phyloP scores from a whole-genome alignment of 2,329 filamentous ascomycete species.

The Claviceps pazoutovae region DNA sequence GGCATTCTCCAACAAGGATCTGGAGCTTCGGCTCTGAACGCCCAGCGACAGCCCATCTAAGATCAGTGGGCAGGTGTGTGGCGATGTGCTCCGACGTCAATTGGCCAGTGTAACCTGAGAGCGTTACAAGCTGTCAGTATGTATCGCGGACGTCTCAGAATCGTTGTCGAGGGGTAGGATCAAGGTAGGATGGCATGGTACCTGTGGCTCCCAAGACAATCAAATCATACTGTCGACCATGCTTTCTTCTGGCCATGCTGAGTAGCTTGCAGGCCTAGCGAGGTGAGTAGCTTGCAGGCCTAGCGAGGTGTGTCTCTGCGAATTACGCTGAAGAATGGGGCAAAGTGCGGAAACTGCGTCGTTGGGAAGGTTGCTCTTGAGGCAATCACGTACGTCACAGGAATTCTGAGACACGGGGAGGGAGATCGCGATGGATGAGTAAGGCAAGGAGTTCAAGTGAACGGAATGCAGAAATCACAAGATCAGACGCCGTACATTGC shows the following conservation, averaged over 20 bases:
- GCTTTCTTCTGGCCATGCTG: conserved; percentile 33
- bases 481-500: too few species aligned
- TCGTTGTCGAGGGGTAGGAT: conserved; percentile 6
- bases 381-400: neutral
- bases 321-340: neutral
- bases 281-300: neutral
- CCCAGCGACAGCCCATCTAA: conserved; percentile 82
- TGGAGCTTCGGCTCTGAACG: conserved; percentile 67
- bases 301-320: neutral
- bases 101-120: conserved; percentile 66
- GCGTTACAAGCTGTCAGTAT: neutral
- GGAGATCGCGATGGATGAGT: too few species aligned
- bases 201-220: conserved; percentile 45
- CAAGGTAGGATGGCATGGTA: conserved; percentile 12
- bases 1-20: conserved; percentile 51
- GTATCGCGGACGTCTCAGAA: neutral
- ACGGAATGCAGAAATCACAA: too few species aligned
- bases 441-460: too few species aligned
- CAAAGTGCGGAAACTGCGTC: neutral
- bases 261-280: neutral
- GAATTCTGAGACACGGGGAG: neutral
- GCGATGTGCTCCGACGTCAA: conserved; percentile 64
- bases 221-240: conserved; percentile 41
- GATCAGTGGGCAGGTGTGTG: conserved; percentile 52
- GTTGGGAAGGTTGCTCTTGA: neutral